A percentile compares a stretch with the other conserved stretches of the same genome.
These are phyloP conservation scores for Akebia trifoliata DNA, from an alignment of 164 flowering plant species.

Conservation along the genomic window DNA sequence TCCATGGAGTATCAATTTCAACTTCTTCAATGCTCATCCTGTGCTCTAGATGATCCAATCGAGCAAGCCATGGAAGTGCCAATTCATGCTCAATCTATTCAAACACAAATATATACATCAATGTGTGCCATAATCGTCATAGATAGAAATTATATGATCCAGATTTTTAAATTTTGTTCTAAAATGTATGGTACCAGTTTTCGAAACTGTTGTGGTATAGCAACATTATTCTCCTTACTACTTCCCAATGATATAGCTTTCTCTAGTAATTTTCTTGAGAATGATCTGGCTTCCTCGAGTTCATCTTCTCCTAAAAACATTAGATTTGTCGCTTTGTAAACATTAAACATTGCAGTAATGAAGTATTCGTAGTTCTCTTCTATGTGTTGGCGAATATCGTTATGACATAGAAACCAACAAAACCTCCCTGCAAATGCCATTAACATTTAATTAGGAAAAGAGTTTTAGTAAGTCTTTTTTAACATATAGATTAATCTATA, in stretches of 20 bases:
- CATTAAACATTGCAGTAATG: constrained; percentile 21
- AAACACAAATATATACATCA: not conserved
- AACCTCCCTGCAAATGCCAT: constrained; percentile 17
- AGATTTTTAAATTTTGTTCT: no score
- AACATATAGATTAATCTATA: no score
- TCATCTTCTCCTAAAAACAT: constrained; percentile 31
- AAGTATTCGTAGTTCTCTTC: constrained; percentile 21
- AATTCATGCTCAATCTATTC: constrained; percentile 12
- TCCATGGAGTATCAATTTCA: constrained; percentile 12
- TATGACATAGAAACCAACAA: constrained; percentile 29
- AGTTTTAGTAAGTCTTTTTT: no score
- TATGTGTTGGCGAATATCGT: constrained; percentile 14
- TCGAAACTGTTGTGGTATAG: not conserved
- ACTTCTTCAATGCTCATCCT: constrained; percentile 30
- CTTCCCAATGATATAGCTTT: constrained; percentile 2
- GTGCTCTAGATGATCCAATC: constrained; percentile 36
- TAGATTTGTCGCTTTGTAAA: constrained; percentile 35
- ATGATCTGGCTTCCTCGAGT: constrained; percentile 30
- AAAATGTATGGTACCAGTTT: not conserved
- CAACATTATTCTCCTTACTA: not conserved
- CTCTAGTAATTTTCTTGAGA: constrained; percentile 20
- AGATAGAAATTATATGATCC: no score
- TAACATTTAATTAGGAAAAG: no score
- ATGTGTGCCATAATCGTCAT: no score
- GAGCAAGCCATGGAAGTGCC: constrained; percentile 7